Base-by-base conservation (phyloP, 129 eudicot species). In the Centaurea solstitialis region DNA sequence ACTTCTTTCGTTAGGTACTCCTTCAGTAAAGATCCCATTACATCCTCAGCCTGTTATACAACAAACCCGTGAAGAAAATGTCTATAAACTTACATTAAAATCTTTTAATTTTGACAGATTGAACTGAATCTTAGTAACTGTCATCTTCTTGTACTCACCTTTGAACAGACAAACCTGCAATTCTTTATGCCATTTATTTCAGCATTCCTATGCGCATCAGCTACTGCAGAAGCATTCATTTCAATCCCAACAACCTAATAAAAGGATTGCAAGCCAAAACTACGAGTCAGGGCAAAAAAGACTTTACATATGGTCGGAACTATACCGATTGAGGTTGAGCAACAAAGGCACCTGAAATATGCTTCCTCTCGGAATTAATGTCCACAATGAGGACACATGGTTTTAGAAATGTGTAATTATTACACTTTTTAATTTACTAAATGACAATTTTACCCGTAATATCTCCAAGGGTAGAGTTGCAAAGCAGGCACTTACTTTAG, bases 181-280 rank as follows among this genome's bases (percentile, higher is more conserved):
- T 92, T 95, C 35, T 74, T 89, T 62, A 95, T 93, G 85, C 98
- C 94, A 80, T 95, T 95, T 61, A 92, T 89, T 83, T 95, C 99
- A 72, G 99, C 99, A 92, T 95, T 95, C 71, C 94, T 88, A 40
- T 86, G 88, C 64, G 99, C 99, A 75, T 95, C 99, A 77, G 92
- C 87, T 77, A 95, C 92, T 35, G 99, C 99, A 78, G 99, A 95
- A 82, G 99, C 97, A 88, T 95, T 95, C 99, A 95, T 92, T 84
- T 95, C 99, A 77, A 95, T 95, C 62, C 98, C 99, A 69, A 95
- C 98, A 82, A 92, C 99, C 99, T 95, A 83, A 72, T 20, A 76
- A 40, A 74, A 79, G 7, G 24, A 62, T 83, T 28, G 37, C 69
- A 86, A 68, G 38, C 70, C 40, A 21, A 74, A 76, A 78, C 23